Conservation (phyloP, 768 basidiomycete genomes). For the Gautieria morchelliformis region DNA sequence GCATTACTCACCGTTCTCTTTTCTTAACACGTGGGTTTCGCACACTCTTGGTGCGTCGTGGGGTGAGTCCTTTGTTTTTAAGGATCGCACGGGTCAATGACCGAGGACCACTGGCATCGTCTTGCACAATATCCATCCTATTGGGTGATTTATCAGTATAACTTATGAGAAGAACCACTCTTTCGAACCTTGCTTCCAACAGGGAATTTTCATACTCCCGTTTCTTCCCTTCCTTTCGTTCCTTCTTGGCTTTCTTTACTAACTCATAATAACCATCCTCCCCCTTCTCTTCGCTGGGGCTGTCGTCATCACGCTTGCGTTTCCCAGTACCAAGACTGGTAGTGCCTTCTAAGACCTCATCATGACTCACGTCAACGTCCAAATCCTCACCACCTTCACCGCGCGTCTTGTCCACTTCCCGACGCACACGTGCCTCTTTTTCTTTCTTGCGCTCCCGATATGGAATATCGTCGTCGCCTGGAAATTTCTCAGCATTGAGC, state of each 20-base stretch:
- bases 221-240: slow-evolving; percentile 72
- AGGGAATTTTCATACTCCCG: slow-evolving; percentile 64
- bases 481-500: background rate
- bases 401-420: slow-evolving; percentile 37
- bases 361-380: slow-evolving; percentile 41
- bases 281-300: slow-evolving; percentile 26
- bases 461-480: slow-evolving; percentile 87
- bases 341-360: slow-evolving; percentile 26
- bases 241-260: slow-evolving; percentile 62
- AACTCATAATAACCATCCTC: slow-evolving; percentile 86
- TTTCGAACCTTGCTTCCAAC: slow-evolving; percentile 46
- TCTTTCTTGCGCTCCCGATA: slow-evolving; percentile 68
- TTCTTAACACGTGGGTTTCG: slow-evolving; percentile 99
- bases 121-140: slow-evolving; percentile 25
- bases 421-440: slow-evolving; percentile 43
- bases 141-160: slow-evolving; percentile 3
- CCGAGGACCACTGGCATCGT: slow-evolving; percentile 62
- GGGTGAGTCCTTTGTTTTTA: slow-evolving; percentile 90
- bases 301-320: slow-evolving; percentile 23
- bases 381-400: slow-evolving; percentile 59
- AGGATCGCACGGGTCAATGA: slow-evolving; percentile 85
- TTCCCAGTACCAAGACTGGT: slow-evolving; percentile 22
- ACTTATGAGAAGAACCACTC: background rate
- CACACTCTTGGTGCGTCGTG: slow-evolving; percentile 76
- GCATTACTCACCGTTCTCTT: slow-evolving; percentile 38